Percentiles rank a stretch among this genome's conserved stretches.
These are phyloP conservation scores for Apophysomyces ossiformis DNA, from an alignment of 371 early-diverging fungal species.

Conservation along the genomic window DNA sequence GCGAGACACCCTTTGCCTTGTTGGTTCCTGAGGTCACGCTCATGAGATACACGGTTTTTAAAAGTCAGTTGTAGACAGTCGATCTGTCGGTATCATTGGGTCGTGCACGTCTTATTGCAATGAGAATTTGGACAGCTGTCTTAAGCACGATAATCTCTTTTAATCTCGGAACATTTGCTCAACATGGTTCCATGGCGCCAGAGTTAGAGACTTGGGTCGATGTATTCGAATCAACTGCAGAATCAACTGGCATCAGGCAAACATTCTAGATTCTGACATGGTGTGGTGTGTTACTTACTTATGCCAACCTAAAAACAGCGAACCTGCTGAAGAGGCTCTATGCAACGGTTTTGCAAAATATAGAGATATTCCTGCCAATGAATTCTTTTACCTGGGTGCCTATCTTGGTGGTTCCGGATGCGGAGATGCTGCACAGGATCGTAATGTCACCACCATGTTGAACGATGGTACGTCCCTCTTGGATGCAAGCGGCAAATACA, in stretches of 20 bases:
- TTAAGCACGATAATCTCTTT: background rate
- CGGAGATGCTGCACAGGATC: conserved; percentile 18
- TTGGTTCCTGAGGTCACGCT: too few relatives aligned
- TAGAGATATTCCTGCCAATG: conserved; percentile 35
- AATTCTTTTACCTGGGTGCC: conserved; percentile 43
- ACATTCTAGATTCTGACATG: background rate
- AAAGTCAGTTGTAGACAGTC: background rate
- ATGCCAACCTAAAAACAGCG: background rate
- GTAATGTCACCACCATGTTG: conserved; percentile 29
- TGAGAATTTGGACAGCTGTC: conserved; percentile 4
- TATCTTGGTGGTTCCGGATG: conserved; percentile 19
- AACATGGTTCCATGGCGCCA: background rate
- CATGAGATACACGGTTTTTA: background rate
- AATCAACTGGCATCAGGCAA: background rate
- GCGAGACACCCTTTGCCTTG: too few relatives aligned
- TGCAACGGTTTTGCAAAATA: conserved; percentile 47
- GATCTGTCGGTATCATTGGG: background rate
- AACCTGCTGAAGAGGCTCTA: conserved; percentile 10
- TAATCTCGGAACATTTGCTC: conserved; percentile 1
- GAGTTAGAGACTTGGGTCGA: too few relatives aligned
- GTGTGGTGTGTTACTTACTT: too few relatives aligned
- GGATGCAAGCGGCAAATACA: background rate
- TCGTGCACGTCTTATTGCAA: background rate
- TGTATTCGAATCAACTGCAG: background rate
- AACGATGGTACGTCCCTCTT: conserved; percentile 22